Evolutionary conservation across 352 stramenopile genomes (phyloP), one percentile per base, ranked within the genome.

Genomic region (Chloridella minuta): DNA sequence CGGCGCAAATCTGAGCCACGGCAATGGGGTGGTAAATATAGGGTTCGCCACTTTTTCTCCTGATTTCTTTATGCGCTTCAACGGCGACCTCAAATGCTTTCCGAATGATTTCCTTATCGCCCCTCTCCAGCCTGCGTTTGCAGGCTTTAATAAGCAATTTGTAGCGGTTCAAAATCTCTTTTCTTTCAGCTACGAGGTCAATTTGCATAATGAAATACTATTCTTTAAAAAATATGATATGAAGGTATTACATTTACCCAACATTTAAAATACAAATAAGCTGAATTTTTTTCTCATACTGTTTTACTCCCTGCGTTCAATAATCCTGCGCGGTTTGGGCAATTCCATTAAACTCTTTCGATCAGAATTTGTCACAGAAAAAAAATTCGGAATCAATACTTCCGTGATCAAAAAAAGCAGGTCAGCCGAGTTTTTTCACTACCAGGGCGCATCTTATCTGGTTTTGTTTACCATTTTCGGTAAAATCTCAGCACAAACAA

Each of bases 11-110:
- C 21, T 89, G 40, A 10, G 90, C 89, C 28, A 95, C 92, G 86
- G 91, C 90, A 3, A 95, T 90, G 0, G 92, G 92, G 89, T 95
- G 92, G 24, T 92, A 91, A 80, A 95, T 93, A 80, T 92, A 95
- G 2, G 91, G 92, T 86, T 94, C 91, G 0, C 92, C 92, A 22
- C 87, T 91, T 87, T 94, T 94, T 22, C 91, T 87, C 86, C 89
- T 89, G 88, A 93, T 91, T 10, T 89, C 89, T 30, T 89, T 88
- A 89, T 94, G 92, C 18, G 91, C 91, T 21, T 89, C 86, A 86
- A 92, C 92, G 2, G 91, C 90, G 18, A 94, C 90, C 23, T 89
- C 85, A 16, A 93, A 86, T 0, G 91, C 91, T 87, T 91, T 88
- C 86, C 91, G 90, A 2, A 93, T 86, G 87, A 91, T 91, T 2